Base-by-base conservation (phyloP, 1,284 basidiomycete genomes). In the Afroboletus lepidellus region DNA sequence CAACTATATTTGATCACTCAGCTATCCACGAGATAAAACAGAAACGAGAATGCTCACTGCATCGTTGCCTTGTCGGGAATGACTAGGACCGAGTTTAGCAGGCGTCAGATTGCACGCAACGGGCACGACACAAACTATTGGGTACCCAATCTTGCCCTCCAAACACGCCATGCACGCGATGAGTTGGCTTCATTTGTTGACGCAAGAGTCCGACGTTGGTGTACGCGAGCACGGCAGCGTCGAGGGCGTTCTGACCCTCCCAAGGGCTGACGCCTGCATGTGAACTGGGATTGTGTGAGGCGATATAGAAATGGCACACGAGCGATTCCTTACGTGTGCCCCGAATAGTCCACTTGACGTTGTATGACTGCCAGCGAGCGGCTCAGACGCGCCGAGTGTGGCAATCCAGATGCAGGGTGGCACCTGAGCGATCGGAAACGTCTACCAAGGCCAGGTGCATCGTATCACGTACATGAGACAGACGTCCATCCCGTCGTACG, bases 61-160 rank as follows among this genome's bases (percentile, higher is more conserved):
- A 90, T 80, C 56, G 80, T 81, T 3, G 87, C 77, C 57, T 86
- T 80, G 60, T 88, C 88, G 2, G 90, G 91, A 50, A 93, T 92
- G 51, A 93, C 88, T 88, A 46, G 25, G 5, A 8, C 30, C 7
- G 30, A 25, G n/a, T 18, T 57, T 16, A 52, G 45, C 6, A 13
- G 16, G 9, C 29, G 41, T 29, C 21, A 41, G 23, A 42, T 2
- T 6, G 15, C 18, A 32, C 15, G 21, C 15, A 23, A 43, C 11
- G 13, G 9, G 1, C 13, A 29, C 55, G 42, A 50, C 53, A 48
- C 41, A 27, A 41, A 84, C 84, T 78, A 52, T 84, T 84, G 0
- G 79, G 71, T 2, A 74, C 79, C 79, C 83, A 86, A 56, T 85
- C 78, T 47, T 77, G 77, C 13, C 82, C 81, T 58, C 77, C 74